Evolutionary conservation across 2,329 filamentous ascomycete genomes (phyloP).

Genomic region (Rhynchosporium agropyri): DNA sequence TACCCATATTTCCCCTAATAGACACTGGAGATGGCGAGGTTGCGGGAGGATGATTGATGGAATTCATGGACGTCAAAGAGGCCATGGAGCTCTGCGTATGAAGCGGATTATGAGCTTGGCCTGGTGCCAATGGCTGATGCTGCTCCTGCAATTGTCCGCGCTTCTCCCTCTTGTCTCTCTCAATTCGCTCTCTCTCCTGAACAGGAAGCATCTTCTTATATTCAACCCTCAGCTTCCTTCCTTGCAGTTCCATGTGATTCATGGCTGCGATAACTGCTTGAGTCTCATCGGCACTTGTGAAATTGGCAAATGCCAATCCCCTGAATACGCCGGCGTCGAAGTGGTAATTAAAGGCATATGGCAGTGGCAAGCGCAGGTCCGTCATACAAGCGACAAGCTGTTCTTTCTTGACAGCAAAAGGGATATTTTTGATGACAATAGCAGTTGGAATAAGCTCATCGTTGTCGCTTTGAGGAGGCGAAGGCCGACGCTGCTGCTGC

Average conservation of each 20-base stretch:
- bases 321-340: conserved; percentile 98
- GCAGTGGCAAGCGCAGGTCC: conserved; percentile 87
- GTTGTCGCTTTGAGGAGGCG: conserved; percentile 22
- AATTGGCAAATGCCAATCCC: conserved; percentile 96
- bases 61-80: conserved; percentile 57
- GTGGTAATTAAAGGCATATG: conserved; percentile 99
- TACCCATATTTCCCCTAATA: conserved; percentile 35
- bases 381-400: conserved; percentile 92
- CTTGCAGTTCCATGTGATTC: conserved; percentile 95
- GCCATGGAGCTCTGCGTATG: conserved; percentile 85
- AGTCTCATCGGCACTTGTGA: conserved; percentile 93
- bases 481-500: conserved; percentile 24
- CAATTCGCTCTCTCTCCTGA: conserved; percentile 91
- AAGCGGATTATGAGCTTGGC: conserved; percentile 53
- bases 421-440: conserved; percentile 99
- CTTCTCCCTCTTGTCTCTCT: conserved; percentile 94
- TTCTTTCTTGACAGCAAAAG: conserved; percentile 97
- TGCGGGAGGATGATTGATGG: conserved; percentile 56
- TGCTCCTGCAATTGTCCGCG: conserved; percentile 96
- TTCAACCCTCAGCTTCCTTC: conserved; percentile 90
- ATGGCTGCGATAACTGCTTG: conserved; percentile 88
- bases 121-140: conserved; percentile 68
- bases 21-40: conserved; percentile 42
- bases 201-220: conserved; percentile 99
- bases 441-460: conserved; percentile 97